These are phyloP conservation scores for Plantago major DNA, from an alignment of 257 asterid genomes.

Conservation along the genomic window DNA sequence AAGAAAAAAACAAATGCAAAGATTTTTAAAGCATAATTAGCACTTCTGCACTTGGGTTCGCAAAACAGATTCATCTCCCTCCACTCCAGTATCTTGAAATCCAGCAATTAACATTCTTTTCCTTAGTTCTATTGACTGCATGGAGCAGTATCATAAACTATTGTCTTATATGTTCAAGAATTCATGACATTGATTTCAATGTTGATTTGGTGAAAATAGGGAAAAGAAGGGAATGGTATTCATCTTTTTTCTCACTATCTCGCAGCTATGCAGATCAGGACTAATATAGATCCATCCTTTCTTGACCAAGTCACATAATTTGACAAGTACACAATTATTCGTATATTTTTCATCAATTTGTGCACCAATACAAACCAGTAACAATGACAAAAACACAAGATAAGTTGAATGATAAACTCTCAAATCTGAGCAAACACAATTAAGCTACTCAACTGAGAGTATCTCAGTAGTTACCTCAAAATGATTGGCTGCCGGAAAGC, in stretches of 20 bases:
- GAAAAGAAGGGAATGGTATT: not conserved
- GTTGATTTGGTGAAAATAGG: no score
- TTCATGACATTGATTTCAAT: no score
- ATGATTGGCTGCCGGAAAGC: conserved; percentile 87
- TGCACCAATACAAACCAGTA: conserved; percentile 4
- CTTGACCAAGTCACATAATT: conserved; percentile 1
- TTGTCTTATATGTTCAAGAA: not conserved
- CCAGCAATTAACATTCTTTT: not conserved
- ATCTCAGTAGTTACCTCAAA: conserved; percentile 51
- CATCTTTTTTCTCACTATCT: not conserved
- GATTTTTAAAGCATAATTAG: not conserved
- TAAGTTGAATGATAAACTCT: not conserved
- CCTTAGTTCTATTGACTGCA: conserved; percentile 4
- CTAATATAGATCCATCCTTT: not conserved
- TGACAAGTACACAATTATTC: conserved; percentile 3
- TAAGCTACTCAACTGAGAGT: conserved; percentile 15
- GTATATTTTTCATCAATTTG: conserved; percentile 6
- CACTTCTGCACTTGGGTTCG: not conserved
- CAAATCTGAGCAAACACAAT: conserved; percentile 12
- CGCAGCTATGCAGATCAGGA: conserved; percentile 1
- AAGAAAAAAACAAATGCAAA: not conserved
- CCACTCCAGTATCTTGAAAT: not conserved
- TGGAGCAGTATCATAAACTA: not conserved
- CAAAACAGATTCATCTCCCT: conserved; percentile 1
- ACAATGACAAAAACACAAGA: conserved; percentile 12